Percentiles rank a stretch among this genome's conserved stretches.
phyloP scores from a whole-genome alignment of 371 early-diverging fungal genomes.

The Mucor velutinosus region DNA sequence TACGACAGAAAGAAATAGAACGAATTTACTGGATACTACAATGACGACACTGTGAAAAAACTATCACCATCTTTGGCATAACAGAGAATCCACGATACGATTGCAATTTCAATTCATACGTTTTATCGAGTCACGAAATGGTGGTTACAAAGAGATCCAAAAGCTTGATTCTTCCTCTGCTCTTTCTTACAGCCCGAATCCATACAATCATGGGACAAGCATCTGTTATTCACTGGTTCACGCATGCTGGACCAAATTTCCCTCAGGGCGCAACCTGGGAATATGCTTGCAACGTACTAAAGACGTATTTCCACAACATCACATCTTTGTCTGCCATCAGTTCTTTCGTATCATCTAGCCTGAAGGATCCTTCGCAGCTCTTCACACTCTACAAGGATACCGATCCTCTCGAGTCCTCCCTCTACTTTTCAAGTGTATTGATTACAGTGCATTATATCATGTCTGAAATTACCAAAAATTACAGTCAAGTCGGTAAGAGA shows the following conservation, averaged over 20 bases:
- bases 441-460: slow-evolving; percentile 30
- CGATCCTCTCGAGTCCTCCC: slow-evolving; percentile 32
- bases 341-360: neutral
- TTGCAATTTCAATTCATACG: neutral
- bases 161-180: neutral
- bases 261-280: slow-evolving; percentile 19
- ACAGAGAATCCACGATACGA: neutral
- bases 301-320: neutral
- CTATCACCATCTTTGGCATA: neutral
- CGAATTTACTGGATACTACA: neutral
- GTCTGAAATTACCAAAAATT: slow-evolving; percentile 43
- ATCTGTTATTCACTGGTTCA: neutral
- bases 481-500: slow-evolving; percentile 53
- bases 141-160: neutral
- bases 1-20: neutral
- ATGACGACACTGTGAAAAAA: neutral
- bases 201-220: neutral
- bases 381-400: slow-evolving; percentile 9
- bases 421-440: slow-evolving; percentile 14
- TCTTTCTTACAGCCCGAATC: no score
- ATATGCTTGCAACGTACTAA: slow-evolving; percentile 6
- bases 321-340: neutral
- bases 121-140: neutral
- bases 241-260: neutral
- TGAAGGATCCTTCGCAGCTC: neutral